Conservation (phyloP, 495 filamentous ascomycete species). For the Cercophora samala region DNA sequence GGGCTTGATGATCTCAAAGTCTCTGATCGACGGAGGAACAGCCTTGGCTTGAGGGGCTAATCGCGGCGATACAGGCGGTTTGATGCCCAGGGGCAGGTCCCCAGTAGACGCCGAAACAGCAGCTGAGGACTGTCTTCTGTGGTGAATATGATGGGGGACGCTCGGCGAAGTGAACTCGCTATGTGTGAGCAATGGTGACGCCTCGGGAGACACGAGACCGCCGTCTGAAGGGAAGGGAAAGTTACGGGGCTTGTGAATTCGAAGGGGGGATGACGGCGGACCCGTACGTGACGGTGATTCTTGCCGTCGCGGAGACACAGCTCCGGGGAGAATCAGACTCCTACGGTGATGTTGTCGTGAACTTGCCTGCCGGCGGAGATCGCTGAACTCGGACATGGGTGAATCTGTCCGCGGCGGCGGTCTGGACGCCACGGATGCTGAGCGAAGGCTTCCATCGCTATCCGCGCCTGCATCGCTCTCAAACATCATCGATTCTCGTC, state of each 20-base stretch:
- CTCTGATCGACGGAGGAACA: conserved; percentile 91
- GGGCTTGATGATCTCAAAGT: conserved; percentile 98
- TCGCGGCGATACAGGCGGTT: conserved; percentile 76
- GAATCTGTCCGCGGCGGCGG: conserved; percentile 73
- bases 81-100: conserved; percentile 45
- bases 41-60: conserved; percentile 71
- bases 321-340: conserved; percentile 73
- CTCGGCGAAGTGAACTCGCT: conserved; percentile 76
- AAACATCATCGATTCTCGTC: conserved; percentile 67
- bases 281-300: conserved; percentile 73
- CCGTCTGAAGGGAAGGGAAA: conserved; percentile 69
- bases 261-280: conserved; percentile 81
- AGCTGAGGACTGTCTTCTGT: conserved; percentile 89
- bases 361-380: conserved; percentile 64
- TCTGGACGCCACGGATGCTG: conserved; percentile 71
- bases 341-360: conserved; percentile 75
- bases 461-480: conserved; percentile 69
- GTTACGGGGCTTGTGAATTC: conserved; percentile 76
- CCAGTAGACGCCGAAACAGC: conserved; percentile 62
- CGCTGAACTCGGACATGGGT: conserved; percentile 76
- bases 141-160: conserved; percentile 58
- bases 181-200: conserved; percentile 78
- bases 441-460: conserved; percentile 81
- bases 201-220: conserved; percentile 75
- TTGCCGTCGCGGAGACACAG: conserved; percentile 74